These are phyloP conservation scores for Orbilia quercus DNA, from an alignment of 2,329 filamentous ascomycete species.

Conservation along the genomic window DNA sequence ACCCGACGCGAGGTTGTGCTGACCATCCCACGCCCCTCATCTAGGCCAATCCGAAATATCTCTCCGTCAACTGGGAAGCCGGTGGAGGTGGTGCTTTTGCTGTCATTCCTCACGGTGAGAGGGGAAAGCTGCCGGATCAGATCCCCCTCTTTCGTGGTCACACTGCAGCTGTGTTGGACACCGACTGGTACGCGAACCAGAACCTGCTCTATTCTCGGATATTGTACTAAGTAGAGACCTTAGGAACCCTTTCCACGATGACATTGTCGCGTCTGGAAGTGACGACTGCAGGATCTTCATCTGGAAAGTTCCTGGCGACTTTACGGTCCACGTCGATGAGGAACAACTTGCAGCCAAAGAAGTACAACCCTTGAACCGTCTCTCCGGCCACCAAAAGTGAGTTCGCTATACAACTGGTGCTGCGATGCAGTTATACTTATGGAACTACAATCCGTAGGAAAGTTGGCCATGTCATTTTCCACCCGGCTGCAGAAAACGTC, in stretches of 20 bases:
- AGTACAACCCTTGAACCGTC: slow-evolving; percentile 81
- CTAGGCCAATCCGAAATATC: slow-evolving; percentile 92
- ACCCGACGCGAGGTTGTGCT: slow-evolving; percentile 2
- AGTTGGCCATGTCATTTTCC: slow-evolving; percentile 97
- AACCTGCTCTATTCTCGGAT: slow-evolving; percentile 19
- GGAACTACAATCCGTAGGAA: slow-evolving; percentile 72
- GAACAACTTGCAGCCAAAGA: slow-evolving; percentile 79
- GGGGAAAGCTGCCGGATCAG: slow-evolving; percentile 88
- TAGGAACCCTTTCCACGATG: slow-evolving; percentile 97
- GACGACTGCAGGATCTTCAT: slow-evolving; percentile 98
- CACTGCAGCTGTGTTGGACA: slow-evolving; percentile 94
- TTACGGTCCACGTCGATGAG: slow-evolving; percentile 83
- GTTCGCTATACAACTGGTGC: slow-evolving; percentile 58
- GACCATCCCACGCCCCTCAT: slow-evolving; percentile 2
- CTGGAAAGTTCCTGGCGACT: slow-evolving; percentile 91
- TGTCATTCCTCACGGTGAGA: slow-evolving; percentile 89
- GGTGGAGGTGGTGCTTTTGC: slow-evolving; percentile 96
- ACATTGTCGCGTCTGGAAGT: slow-evolving; percentile 88
- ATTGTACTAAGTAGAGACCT: slow-evolving; percentile 9
- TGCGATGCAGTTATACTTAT: neutral
- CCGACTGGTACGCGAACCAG: slow-evolving; percentile 78
- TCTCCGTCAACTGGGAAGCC: slow-evolving; percentile 98
- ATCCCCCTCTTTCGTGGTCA: slow-evolving; percentile 96
- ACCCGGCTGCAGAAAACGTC: slow-evolving; percentile 93
- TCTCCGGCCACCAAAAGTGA: slow-evolving; percentile 87